These are phyloP conservation scores for Teunomyces pallodes DNA, from an alignment of 805 yeast genomes.

Conservation along the genomic window DNA sequence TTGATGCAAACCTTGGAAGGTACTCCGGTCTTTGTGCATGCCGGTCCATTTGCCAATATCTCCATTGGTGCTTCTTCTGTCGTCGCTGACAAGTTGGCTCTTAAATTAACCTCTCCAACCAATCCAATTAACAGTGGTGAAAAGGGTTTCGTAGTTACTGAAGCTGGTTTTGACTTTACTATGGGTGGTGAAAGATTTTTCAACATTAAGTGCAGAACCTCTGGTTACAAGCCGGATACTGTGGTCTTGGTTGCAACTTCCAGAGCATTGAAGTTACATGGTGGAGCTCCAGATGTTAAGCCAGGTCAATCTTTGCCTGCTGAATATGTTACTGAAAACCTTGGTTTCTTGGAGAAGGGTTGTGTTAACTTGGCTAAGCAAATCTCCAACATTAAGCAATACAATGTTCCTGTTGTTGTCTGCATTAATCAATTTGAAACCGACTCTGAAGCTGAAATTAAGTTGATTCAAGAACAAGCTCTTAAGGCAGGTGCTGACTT, in stretches of 20 bases:
- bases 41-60: conserved; percentile 97
- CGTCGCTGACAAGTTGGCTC: conserved; percentile 87
- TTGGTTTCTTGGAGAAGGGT: conserved; percentile 73
- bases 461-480: conserved; percentile 75
- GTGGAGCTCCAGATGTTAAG: conserved; percentile 95
- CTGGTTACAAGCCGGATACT: conserved; percentile 84
- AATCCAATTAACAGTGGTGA: conserved; percentile 43
- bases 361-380: conserved; percentile 89
- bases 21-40: conserved; percentile 95
- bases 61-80: conserved; percentile 96
- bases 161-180: conserved; percentile 97
- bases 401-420: conserved; percentile 90
- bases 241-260: conserved; percentile 95
- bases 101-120: conserved; percentile 68
- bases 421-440: conserved; percentile 87
- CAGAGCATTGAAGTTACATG: conserved; percentile 94
- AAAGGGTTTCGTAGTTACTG: conserved; percentile 89
- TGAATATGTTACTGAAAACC: conserved; percentile 78
- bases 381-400: conserved; percentile 77
- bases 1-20: conserved; percentile 97
- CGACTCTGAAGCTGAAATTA: conserved; percentile 79
- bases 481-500: conserved; percentile 88
- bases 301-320: conserved; percentile 87
- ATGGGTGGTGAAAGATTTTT: conserved; percentile 99
- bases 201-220: conserved; percentile 91